These are phyloP conservation scores for Apophysomyces ossiformis DNA, from an alignment of 371 early-diverging fungal species.

Conservation along the genomic window DNA sequence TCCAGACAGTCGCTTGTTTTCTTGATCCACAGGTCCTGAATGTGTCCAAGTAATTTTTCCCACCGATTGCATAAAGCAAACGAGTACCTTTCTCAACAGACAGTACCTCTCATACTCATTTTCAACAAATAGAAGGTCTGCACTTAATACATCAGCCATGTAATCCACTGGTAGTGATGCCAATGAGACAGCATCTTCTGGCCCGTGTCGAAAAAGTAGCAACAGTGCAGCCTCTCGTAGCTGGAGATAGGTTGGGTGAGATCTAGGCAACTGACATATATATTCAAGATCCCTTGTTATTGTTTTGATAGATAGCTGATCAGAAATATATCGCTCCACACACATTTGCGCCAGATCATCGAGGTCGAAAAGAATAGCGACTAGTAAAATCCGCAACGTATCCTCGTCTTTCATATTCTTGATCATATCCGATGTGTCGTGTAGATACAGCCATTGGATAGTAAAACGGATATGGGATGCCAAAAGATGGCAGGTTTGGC, in stretches of 20 bases:
- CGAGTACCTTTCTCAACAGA: slow-evolving; percentile 36
- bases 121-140: slow-evolving; percentile 44
- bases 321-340: slow-evolving; percentile 35
- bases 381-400: slow-evolving; percentile 37
- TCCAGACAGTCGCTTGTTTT: slow-evolving; percentile 47
- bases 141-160: slow-evolving; percentile 52
- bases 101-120: slow-evolving; percentile 48
- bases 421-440: slow-evolving; percentile 26
- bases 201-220: slow-evolving; percentile 43
- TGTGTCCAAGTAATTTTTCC: slow-evolving; percentile 50
- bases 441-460: slow-evolving; percentile 44
- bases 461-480: slow-evolving; percentile 49
- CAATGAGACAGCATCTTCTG: slow-evolving; percentile 35
- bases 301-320: slow-evolving; percentile 39
- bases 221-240: slow-evolving; percentile 46
- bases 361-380: slow-evolving; percentile 44
- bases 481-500: slow-evolving; percentile 25
- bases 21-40: slow-evolving; percentile 44
- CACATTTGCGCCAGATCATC: slow-evolving; percentile 45
- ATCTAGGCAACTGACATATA: slow-evolving; percentile 47
- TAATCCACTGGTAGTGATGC: slow-evolving; percentile 49
- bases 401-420: slow-evolving; percentile 34
- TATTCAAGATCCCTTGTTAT: slow-evolving; percentile 50
- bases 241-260: slow-evolving; percentile 37
- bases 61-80: slow-evolving; percentile 47